Evolutionary conservation across 805 yeast genomes (phyloP).

Genomic region (Myxozyma kluyveri): DNA sequence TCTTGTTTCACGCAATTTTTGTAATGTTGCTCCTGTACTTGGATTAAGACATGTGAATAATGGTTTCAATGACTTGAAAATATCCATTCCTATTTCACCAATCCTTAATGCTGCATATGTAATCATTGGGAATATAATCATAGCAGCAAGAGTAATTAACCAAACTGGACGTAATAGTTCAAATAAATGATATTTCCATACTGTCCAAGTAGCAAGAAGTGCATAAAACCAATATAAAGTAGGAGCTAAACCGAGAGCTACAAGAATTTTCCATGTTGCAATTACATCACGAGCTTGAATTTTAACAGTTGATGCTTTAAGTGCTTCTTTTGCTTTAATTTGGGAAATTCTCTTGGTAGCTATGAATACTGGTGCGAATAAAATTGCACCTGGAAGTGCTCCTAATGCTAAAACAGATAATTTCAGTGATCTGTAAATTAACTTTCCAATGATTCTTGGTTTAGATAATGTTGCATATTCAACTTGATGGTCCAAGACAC

Average conservation of each 20-base stretch:
- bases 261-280: slow-evolving; percentile 94
- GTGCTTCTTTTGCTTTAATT: slow-evolving; percentile 70
- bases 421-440: slow-evolving; percentile 54
- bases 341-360: slow-evolving; percentile 74
- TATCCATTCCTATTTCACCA: slow-evolving; percentile 92
- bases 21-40: slow-evolving; percentile 42
- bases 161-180: slow-evolving; percentile 30
- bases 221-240: slow-evolving; percentile 80
- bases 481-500: slow-evolving; percentile 70
- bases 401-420: slow-evolving; percentile 56
- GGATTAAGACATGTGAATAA: slow-evolving; percentile 50
- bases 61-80: slow-evolving; percentile 79
- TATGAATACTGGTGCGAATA: slow-evolving; percentile 85
- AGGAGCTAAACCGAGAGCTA: slow-evolving; percentile 87
- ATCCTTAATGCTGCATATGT: slow-evolving; percentile 85
- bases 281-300: slow-evolving; percentile 88
- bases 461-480: slow-evolving; percentile 52
- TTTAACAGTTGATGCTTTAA: slow-evolving; percentile 84
- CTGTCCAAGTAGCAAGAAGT: slow-evolving; percentile 40
- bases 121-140: slow-evolving; percentile 60
- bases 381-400: slow-evolving; percentile 79
- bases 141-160: slow-evolving; percentile 50
- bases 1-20: slow-evolving; percentile 59
- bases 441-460: slow-evolving; percentile 47
- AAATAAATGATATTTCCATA: slow-evolving; percentile 37